Percentiles rank a stretch among this genome's conserved stretches.
Conservation (phyloP, 2,329 filamentous ascomycete genomes). For the Pseudocercospora macadamiae region DNA sequence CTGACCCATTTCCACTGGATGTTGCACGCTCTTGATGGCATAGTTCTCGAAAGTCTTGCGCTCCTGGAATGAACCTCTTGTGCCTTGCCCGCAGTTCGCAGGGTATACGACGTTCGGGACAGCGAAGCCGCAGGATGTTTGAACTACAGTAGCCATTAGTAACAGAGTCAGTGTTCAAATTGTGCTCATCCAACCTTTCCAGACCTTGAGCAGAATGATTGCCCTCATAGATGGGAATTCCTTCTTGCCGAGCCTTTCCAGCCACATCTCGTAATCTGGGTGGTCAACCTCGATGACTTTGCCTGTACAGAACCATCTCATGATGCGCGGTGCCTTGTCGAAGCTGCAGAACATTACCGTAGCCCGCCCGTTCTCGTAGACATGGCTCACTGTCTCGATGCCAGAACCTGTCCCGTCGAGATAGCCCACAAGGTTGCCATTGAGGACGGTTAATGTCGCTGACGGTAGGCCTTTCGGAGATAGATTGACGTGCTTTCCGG, state of each 20-base stretch:
- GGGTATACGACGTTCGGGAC: conserved; percentile 58
- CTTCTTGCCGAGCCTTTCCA: conserved; percentile 39
- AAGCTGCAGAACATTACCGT: conserved; percentile 76
- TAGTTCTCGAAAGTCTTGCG: conserved; percentile 60
- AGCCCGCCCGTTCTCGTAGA: conserved; percentile 75
- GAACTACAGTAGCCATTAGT: conserved; percentile 54
- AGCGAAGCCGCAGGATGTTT: conserved; percentile 69
- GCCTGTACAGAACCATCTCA: conserved; percentile 65
- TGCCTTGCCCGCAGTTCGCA: conserved; percentile 27
- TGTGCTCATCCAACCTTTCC: conserved; percentile 53
- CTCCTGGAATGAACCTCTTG: conserved; percentile 49
- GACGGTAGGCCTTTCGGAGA: conserved; percentile 72
- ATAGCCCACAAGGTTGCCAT: conserved; percentile 65
- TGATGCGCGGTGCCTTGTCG: conserved; percentile 60
- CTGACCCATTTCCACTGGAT: conserved; percentile 50
- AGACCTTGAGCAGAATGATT: conserved; percentile 64
- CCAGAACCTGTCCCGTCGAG: conserved; percentile 76
- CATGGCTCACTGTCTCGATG: conserved; percentile 73
- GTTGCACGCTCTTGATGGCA: conserved; percentile 53
- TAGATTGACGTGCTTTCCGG: conserved; percentile 72
- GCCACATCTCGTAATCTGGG: conserved; percentile 50
- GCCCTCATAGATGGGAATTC: conserved; percentile 57
- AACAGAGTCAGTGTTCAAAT: too few relatives aligned
- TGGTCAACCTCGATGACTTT: conserved; percentile 63
- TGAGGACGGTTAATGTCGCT: conserved; percentile 64